These are phyloP conservation scores for Coniochaeta sp. DNA, from an alignment of 2,329 filamentous ascomycete species.

Conservation along the genomic window DNA sequence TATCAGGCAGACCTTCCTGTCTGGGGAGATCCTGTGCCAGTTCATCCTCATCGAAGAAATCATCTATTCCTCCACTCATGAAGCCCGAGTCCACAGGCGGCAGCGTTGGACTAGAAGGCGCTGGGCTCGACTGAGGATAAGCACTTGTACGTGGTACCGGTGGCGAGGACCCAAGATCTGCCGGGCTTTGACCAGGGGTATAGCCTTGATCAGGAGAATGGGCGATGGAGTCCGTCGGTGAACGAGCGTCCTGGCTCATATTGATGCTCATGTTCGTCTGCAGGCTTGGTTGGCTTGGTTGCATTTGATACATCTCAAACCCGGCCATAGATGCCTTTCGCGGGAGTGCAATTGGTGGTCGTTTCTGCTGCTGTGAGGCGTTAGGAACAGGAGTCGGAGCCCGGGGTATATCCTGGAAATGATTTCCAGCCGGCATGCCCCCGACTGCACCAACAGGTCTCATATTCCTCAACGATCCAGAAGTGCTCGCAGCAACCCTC, in stretches of 20 bases:
- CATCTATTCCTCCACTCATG: conserved; percentile 71
- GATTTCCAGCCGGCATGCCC: conserved; percentile 32
- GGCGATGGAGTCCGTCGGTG: conserved; percentile 42
- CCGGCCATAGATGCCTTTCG: conserved; percentile 49
- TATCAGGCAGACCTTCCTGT: conserved; percentile 4
- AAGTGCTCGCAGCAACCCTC: conserved; percentile 82
- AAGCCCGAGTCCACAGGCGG: conserved; percentile 72
- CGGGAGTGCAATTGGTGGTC: conserved; percentile 38
- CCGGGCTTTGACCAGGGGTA: conserved; percentile 59
- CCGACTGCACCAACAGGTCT: conserved; percentile 57
- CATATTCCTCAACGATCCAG: conserved; percentile 78
- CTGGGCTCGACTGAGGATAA: conserved; percentile 51
- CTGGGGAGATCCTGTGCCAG: conserved; percentile 31
- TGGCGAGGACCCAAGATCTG: conserved; percentile 83
- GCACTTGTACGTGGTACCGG: conserved; percentile 61
- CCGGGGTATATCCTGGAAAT: conserved; percentile 65
- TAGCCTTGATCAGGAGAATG: conserved; percentile 41
- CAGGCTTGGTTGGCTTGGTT: conserved; percentile 21
- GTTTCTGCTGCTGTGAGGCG: conserved; percentile 23
- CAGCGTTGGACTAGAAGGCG: conserved; percentile 73
- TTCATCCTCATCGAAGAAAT: conserved; percentile 57
- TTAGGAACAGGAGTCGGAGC: conserved; percentile 70
- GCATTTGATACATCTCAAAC: conserved; percentile 19
- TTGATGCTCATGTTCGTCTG: conserved; percentile 27
- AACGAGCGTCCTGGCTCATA: conserved; percentile 40